Conservation (phyloP, 2,329 filamentous ascomycete genomes). For the Aspergillus glaucus region DNA sequence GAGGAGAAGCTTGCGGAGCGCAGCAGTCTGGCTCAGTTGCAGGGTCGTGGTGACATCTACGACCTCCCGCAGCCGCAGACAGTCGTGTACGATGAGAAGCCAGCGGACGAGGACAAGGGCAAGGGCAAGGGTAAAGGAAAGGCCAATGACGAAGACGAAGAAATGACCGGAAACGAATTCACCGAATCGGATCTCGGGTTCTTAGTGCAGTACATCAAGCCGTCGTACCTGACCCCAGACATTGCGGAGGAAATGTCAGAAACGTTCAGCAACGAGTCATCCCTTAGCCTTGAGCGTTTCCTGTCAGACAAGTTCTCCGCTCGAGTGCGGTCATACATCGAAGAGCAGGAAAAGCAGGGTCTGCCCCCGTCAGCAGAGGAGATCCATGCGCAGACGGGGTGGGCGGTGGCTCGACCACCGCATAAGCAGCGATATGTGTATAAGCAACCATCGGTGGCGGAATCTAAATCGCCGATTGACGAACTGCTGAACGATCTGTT, state of each 20-base stretch:
- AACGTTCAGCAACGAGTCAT: constrained; percentile 75
- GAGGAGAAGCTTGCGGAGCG: constrained; percentile 84
- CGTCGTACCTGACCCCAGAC: constrained; percentile 86
- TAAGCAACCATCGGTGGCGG: constrained; percentile 47
- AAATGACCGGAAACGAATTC: constrained; percentile 49
- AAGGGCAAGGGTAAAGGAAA: constrained; percentile 33
- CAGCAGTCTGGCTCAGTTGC: constrained; percentile 86
- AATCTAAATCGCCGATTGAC: constrained; percentile 50
- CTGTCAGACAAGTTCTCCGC: constrained; percentile 71
- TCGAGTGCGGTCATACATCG: constrained; percentile 64
- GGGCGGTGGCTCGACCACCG: constrained; percentile 76
- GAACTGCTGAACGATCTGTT: constrained; percentile 77
- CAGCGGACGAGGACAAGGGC: constrained; percentile 34
- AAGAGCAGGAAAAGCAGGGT: constrained; percentile 54
- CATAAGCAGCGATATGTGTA: constrained; percentile 95
- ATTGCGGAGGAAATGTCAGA: constrained; percentile 76
- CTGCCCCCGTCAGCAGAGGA: constrained; percentile 40
- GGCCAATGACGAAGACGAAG: constrained; percentile 51
- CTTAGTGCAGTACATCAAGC: constrained; percentile 80
- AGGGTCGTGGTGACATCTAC: constrained; percentile 84
- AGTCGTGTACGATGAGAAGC: constrained; percentile 38
- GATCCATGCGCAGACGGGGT: constrained; percentile 55
- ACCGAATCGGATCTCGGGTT: constrained; percentile 81
- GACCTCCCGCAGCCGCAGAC: constrained; percentile 67
- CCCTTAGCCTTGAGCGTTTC: constrained; percentile 73